Base-by-base conservation (phyloP, 345 rosid genomes). In the Theobroma cacao region DNA sequence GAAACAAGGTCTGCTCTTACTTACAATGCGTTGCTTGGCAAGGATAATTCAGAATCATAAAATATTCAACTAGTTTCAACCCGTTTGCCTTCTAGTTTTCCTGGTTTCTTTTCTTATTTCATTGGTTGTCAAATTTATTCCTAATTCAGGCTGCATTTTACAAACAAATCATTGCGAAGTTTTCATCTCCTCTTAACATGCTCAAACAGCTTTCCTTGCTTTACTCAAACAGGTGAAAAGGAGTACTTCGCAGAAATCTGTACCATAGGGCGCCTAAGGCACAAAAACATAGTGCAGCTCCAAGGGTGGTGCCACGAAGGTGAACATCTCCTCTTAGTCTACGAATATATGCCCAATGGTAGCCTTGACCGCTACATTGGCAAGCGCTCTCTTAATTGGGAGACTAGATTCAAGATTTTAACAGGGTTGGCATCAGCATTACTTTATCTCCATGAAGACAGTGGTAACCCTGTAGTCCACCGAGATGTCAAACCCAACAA, bases 241-340 rank as follows among this genome's bases (percentile, higher is more conserved):
- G 82, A 78, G 70, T 84, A 79, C 33, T 72, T 88, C 4, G 86
- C 86, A 7, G 88, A 86, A 77, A 76, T 85, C 50, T 84, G 89
- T 78, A 88, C 87, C 0, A 82, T 82, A 45, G 89, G 88, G 64
- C 76, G 87, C 13, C 75, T 86, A 30, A 73, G 87, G 79, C 89
- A 87, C 80, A 80, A 85, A 77, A 88, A 88, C 75, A 80, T 84
- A 31, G 86, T 85, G 50, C 88, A 84, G 41, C 87, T 88, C 47
- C 84, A 56, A 47, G 89, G 88, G 2, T 86, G 91, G 88, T 86
- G 88, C 60, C 86, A 83, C 53, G 86, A 86, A 68, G 77, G 81
- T 0, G 68, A 80, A 48, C 80, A 83, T 30, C 87, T 84, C 31
- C 82, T 88, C 18, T 30, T 86, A 31, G 84, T 88, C 59, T 88